These are phyloP conservation scores for Bipolaris zeicola DNA, from an alignment of 2,329 filamentous ascomycete species.

Conservation along the genomic window DNA sequence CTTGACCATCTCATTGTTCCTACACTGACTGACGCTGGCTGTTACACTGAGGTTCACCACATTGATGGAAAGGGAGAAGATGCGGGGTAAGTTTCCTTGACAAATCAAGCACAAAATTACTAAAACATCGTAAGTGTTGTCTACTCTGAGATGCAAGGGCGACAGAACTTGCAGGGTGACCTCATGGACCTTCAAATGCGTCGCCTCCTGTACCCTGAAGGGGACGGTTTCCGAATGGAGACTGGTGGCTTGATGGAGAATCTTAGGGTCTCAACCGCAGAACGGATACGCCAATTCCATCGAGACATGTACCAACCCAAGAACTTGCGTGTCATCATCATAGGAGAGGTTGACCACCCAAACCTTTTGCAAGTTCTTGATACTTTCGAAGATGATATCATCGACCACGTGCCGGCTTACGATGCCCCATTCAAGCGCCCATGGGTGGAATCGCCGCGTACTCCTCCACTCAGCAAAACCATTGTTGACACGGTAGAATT, in stretches of 20 bases:
- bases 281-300: constrained; percentile 93
- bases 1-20: constrained; percentile 92
- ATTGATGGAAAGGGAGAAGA: constrained; percentile 92
- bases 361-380: constrained; percentile 82
- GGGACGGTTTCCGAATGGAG: constrained; percentile 92
- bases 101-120: neutral
- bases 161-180: constrained; percentile 82
- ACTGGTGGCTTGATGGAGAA: constrained; percentile 98
- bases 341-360: constrained; percentile 87
- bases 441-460: constrained; percentile 86
- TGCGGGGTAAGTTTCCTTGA: constrained; percentile 61
- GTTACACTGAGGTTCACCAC: constrained; percentile 95
- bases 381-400: constrained; percentile 84
- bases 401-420: constrained; percentile 77
- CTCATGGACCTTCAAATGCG: constrained; percentile 86
- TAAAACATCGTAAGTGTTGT: constrained; percentile 66
- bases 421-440: constrained; percentile 81
- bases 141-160: constrained; percentile 98
- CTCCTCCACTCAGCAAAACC: constrained; percentile 73
- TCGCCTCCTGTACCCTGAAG: constrained; percentile 82
- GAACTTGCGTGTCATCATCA: constrained; percentile 87
- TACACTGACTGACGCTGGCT: constrained; percentile 88
- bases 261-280: constrained; percentile 80
- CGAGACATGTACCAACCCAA: constrained; percentile 97
- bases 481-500: constrained; percentile 83